Conservation (phyloP, 768 basidiomycete species). For the Serendipita vermifera region DNA sequence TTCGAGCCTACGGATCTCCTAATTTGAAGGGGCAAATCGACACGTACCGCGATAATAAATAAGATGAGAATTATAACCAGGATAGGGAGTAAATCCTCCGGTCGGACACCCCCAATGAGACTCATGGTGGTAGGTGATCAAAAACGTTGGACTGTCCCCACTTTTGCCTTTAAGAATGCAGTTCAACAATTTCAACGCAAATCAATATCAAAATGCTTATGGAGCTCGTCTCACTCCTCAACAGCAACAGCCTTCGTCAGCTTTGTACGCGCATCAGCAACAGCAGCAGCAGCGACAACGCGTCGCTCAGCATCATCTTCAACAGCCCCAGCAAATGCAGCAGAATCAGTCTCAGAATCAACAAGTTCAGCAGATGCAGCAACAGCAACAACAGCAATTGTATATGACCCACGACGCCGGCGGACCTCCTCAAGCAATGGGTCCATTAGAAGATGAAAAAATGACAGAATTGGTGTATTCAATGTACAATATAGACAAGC, state of each 20-base stretch:
- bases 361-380: neutral
- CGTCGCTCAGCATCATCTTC: too few species aligned
- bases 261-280: neutral
- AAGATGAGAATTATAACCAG: constrained; percentile 1
- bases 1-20: too few species aligned
- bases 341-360: neutral
- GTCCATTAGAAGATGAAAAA: neutral
- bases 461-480: constrained; percentile 26
- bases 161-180: too few species aligned
- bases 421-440: neutral
- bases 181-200: neutral
- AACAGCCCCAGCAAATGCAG: neutral
- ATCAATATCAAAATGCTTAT: constrained; percentile 8
- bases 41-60: neutral
- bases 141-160: too few species aligned
- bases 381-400: constrained; percentile 8
- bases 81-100: constrained; percentile 7
- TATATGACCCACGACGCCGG: neutral
- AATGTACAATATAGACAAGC: constrained; percentile 30
- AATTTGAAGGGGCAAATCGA: neutral
- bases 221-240: neutral
- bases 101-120: constrained; percentile 3
- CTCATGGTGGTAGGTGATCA: too few species aligned
- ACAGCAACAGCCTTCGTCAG: neutral
- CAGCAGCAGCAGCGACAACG: neutral